These are phyloP conservation scores for Aethionema arabicum DNA, from an alignment of 345 rosid species.

Conservation along the genomic window DNA sequence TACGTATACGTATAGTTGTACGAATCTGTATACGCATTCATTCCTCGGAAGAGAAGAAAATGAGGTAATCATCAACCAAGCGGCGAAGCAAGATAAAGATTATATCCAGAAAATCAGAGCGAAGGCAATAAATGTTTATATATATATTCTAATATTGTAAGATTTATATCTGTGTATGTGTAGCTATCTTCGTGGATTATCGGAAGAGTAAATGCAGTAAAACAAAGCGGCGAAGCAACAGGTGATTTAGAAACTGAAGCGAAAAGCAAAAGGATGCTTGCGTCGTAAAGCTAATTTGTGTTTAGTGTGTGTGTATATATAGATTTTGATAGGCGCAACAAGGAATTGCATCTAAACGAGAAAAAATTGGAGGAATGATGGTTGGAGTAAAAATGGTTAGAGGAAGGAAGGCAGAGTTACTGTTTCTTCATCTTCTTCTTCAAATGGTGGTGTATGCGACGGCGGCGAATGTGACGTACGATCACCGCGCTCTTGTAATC, in stretches of 20 bases:
- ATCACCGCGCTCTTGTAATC: slow-evolving; percentile 70
- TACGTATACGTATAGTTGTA: slow-evolving; percentile 25
- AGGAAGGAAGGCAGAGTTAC: slow-evolving; percentile 16
- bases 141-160: neutral
- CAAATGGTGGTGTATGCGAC: slow-evolving; percentile 19
- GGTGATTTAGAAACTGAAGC: slow-evolving; percentile 9
- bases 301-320: slow-evolving; percentile 4
- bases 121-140: neutral
- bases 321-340: neutral
- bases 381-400: slow-evolving; percentile 18
- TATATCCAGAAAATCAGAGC: slow-evolving; percentile 2
- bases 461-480: slow-evolving; percentile 68
- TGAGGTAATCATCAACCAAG: slow-evolving; percentile 5
- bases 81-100: slow-evolving; percentile 1
- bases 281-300: slow-evolving; percentile 19
- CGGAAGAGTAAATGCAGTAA: slow-evolving; percentile 31
- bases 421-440: slow-evolving; percentile 3
- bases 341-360: neutral
- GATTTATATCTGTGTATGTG: slow-evolving; percentile 7
- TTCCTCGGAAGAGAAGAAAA: slow-evolving; percentile 5
- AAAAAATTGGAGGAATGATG: neutral
- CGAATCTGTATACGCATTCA: slow-evolving; percentile 1
- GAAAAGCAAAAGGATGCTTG: slow-evolving; percentile 21
- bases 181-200: neutral
- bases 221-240: slow-evolving; percentile 39